Conservation (phyloP, 257 asterid genomes). For the Petunia axillaris region DNA sequence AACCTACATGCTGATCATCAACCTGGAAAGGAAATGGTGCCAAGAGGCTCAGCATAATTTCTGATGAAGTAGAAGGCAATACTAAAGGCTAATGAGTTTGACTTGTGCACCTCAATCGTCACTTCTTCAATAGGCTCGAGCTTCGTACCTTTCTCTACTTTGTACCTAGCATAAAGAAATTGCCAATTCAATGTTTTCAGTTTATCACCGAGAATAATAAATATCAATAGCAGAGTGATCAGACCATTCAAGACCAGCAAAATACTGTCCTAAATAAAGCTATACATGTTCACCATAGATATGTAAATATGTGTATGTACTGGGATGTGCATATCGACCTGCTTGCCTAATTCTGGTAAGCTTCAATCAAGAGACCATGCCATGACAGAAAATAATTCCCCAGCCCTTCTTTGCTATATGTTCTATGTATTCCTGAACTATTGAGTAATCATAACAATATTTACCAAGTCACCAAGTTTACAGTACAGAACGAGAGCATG, state of each 20-base stretch:
- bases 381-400: neutral
- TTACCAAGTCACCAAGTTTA: conserved; percentile 13
- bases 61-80: neutral
- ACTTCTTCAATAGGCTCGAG: conserved; percentile 99
- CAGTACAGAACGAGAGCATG: neutral
- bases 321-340: neutral
- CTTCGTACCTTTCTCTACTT: conserved; percentile 70
- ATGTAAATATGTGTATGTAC: neutral
- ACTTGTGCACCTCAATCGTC: conserved; percentile 77
- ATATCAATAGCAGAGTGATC: neutral
- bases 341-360: neutral
- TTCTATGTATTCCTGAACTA: neutral
- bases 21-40: conserved; percentile 54
- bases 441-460: neutral
- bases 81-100: neutral
- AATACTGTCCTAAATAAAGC: neutral
- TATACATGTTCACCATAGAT: neutral
- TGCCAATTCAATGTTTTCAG: conserved; percentile 1
- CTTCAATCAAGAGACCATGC: neutral
- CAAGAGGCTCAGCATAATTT: conserved; percentile 7
- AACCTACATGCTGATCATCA: conserved; percentile 95
- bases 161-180: conserved; percentile 63
- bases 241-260: neutral
- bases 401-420: neutral
- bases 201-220: neutral